Base-by-base conservation (phyloP, 768 basidiomycete genomes). In the Postia placenta region DNA sequence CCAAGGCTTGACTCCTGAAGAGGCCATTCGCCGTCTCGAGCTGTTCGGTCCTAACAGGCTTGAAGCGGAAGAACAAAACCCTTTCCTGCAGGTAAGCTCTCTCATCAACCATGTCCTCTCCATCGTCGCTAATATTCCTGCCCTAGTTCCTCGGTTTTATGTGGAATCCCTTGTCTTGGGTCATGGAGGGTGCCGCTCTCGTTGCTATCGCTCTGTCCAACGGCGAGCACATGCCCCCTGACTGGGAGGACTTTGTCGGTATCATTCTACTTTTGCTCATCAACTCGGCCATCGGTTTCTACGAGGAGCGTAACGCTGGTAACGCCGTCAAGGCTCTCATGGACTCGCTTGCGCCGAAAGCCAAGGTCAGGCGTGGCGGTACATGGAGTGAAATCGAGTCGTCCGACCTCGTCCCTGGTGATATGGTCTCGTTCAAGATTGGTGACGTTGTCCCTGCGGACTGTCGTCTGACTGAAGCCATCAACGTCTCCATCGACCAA, bases 141-240 rank as follows among this genome's bases (percentile, higher is more conserved):
- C 24, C n/a, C n/a, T n/a, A 90, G 88, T 92, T 93, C 69, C 72
- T 92, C 59, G 83, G 85, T 66, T 98, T 98, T 80, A 98, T 97
- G 95, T 98, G 95, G 95, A 98, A 98, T 73, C 95, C 95, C 38
- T 76, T 98, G 12, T 98, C 95, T 26, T 98, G 95, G 95, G 95
- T 98, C 69, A 98, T 98, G 95, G 95, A 98, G 69, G 92, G 86
- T 54, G 93, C 93, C 35, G 89, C 91, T 6, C 76, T 92, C 27
- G 92, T 93, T 56, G 94, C 95, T 42, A 98, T 98, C 67, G 92
- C 81, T 37, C 81, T 98, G 23, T 96, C 95, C 49, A 98, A 98
- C 69, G 95, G 95, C 69, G 83, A 83, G 59, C 71, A 75, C 48
- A 72, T 75, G 46, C 80, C 94, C 24, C 95, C 95, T 19, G 94